phyloP scores from a whole-genome alignment of 768 basidiomycete genomes.

The Lentinula sp. region DNA sequence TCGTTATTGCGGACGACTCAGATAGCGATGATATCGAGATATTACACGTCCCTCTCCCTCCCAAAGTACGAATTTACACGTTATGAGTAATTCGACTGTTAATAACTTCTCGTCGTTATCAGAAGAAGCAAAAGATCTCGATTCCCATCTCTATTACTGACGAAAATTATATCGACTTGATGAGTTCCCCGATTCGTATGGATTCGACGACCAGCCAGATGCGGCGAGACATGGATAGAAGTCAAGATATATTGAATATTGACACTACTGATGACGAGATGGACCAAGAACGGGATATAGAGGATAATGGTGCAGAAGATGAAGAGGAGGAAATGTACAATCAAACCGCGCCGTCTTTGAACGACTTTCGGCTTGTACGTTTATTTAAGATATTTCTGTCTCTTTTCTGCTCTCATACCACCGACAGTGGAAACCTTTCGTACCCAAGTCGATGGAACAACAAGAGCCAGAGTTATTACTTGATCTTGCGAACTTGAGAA shows the following conservation, averaged over 20 bases:
- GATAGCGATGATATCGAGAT: not conserved
- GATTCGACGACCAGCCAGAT: not conserved
- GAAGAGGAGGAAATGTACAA: not conserved
- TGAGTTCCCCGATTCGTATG: not conserved
- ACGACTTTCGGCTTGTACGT: not conserved
- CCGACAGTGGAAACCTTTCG: not conserved
- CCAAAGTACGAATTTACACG: not conserved
- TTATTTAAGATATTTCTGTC: not conserved
- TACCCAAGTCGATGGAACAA: not conserved
- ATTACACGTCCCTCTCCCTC: not conserved
- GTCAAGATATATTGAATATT: not conserved
- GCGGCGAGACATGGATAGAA: not conserved
- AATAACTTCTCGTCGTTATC: not conserved
- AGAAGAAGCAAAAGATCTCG: not conserved
- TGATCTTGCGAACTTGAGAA: not conserved
- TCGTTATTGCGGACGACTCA: not conserved
- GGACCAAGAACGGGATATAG: not conserved
- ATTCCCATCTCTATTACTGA: not conserved
- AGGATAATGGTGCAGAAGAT: not conserved
- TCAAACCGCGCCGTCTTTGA: not conserved
- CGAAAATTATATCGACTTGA: not conserved
- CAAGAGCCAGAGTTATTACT: not conserved
- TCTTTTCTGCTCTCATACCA: not conserved
- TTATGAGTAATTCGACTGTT: not conserved
- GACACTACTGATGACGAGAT: not conserved